Base-by-base conservation (phyloP, 345 rosid genomes). In the Dovyalis caffra region DNA sequence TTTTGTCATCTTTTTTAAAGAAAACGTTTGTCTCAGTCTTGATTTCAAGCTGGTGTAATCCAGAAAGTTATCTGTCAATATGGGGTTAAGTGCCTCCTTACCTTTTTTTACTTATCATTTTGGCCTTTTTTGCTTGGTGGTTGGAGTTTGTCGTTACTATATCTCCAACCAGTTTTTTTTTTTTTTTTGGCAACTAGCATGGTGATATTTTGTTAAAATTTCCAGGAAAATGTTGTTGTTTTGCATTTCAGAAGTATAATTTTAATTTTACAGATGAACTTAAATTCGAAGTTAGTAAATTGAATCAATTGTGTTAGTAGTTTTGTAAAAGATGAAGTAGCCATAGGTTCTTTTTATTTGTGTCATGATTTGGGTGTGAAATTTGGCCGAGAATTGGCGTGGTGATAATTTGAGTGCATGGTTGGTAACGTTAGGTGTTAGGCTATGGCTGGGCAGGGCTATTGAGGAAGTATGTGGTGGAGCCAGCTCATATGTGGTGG, bases 401-500 rank as follows among this genome's bases (percentile, higher is more conserved):
- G 68, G 33, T 15, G 11, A 34, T 0, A 25, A 53, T 29, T 2
- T 65, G 8, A 25, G 29, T 23, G 25, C 15, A 57, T 33, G 18
- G 0, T 28, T 40, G 16, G 18, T 2, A 16, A 58, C 18, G 47
- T 69, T 66, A 94, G 98, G 98, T 94, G 7, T 29, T 94, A 33
- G 98, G 98, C 29, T 94, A 94, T 43, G 97, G 97, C 0, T 94
- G 98, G 98, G 98, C 98, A 7, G 98, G 98, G 73, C 82, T 92
- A 58, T 66, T 94, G 68, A 86, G 97, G 83, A 90, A 92, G 79
- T 92, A 90, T 47, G 96, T 94, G 72, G 98, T 94, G 34, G 98
- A 94, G 68, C 98, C 98, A 11, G 98, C 97, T 8, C 94, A 92
- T 51, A 94, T 94, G 98, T 94, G 98, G 98, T 94, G 98, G 98